These are phyloP conservation scores for Coemansia sp. DNA, from an alignment of 192 early-diverging fungal species.

Conservation along the genomic window DNA sequence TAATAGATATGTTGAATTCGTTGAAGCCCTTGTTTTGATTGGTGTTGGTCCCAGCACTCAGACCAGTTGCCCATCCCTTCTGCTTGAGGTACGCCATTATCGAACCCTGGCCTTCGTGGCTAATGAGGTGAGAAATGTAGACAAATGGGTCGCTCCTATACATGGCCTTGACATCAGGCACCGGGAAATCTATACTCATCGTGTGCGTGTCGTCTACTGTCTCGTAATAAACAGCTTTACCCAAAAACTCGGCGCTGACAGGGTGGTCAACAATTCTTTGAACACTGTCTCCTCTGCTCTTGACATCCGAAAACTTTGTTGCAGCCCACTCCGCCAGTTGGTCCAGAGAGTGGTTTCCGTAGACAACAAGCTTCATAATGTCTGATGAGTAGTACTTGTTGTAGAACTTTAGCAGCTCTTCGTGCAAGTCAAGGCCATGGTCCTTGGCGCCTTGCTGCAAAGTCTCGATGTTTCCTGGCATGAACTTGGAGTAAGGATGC, in stretches of 20 bases:
- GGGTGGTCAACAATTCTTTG: neutral
- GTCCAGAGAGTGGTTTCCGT: slow-evolving; percentile 80
- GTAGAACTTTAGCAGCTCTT: slow-evolving; percentile 82
- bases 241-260: slow-evolving; percentile 34
- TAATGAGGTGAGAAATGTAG: slow-evolving; percentile 82
- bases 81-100: slow-evolving; percentile 79
- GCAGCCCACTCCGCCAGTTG: slow-evolving; percentile 78
- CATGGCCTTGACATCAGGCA: slow-evolving; percentile 68
- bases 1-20: slow-evolving; percentile 14
- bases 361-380: slow-evolving; percentile 89
- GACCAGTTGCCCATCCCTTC: slow-evolving; percentile 76
- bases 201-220: slow-evolving; percentile 71
- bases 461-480: slow-evolving; percentile 81
- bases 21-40: slow-evolving; percentile 17
- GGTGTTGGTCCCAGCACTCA: neutral
- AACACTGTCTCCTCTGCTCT: slow-evolving; percentile 73
- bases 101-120: slow-evolving; percentile 82
- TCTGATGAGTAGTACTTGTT: slow-evolving; percentile 88
- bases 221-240: slow-evolving; percentile 70
- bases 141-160: slow-evolving; percentile 60
- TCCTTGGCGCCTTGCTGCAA: slow-evolving; percentile 57
- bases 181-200: slow-evolving; percentile 78
- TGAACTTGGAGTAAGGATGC: slow-evolving; percentile 84
- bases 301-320: slow-evolving; percentile 75
- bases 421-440: slow-evolving; percentile 72